Conservation (phyloP, 1,284 basidiomycete genomes). For the Entoloma clypeatum region DNA sequence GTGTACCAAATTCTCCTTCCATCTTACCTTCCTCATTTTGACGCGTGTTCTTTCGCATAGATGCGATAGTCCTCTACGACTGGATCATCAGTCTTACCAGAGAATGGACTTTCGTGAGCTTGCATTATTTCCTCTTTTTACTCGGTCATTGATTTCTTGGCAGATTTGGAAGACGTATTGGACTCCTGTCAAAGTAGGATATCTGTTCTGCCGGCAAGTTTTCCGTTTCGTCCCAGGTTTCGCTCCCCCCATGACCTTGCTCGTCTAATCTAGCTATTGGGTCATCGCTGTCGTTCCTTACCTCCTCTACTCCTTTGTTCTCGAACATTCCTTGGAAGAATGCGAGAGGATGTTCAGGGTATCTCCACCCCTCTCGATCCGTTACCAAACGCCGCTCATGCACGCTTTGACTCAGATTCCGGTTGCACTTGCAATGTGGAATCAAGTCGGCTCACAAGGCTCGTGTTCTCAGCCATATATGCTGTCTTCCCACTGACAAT, state of each 20-base stretch:
- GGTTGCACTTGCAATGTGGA: constrained; percentile 78
- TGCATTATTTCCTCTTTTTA: constrained; percentile 11
- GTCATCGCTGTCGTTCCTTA: constrained; percentile 73
- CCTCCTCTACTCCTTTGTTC: constrained; percentile 66
- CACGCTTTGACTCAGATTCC: constrained; percentile 49
- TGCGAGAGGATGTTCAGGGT: constrained; percentile 67
- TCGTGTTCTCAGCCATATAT: constrained; percentile 20
- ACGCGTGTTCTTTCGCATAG: constrained; percentile 37
- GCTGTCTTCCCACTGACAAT: constrained; percentile 6
- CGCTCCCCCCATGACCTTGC: background rate
- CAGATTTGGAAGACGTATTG: constrained; percentile 78
- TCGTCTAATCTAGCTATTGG: constrained; percentile 55
- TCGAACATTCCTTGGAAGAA: constrained; percentile 54
- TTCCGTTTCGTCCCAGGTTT: constrained; percentile 5
- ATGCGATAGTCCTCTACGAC: constrained; percentile 78
- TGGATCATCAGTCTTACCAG: constrained; percentile 72
- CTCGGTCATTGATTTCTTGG: constrained; percentile 12
- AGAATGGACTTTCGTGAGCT: constrained; percentile 68
- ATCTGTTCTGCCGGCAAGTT: constrained; percentile 73
- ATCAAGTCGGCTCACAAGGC: constrained; percentile 78
- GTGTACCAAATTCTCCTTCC: constrained; percentile 47
- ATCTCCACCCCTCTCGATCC: constrained; percentile 12
- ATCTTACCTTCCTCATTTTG: constrained; percentile 20
- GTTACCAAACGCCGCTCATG: constrained; percentile 2
- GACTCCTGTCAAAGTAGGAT: constrained; percentile 76